Conservation (phyloP, 2,329 filamentous ascomycete genomes). For the Eutypella sp. region DNA sequence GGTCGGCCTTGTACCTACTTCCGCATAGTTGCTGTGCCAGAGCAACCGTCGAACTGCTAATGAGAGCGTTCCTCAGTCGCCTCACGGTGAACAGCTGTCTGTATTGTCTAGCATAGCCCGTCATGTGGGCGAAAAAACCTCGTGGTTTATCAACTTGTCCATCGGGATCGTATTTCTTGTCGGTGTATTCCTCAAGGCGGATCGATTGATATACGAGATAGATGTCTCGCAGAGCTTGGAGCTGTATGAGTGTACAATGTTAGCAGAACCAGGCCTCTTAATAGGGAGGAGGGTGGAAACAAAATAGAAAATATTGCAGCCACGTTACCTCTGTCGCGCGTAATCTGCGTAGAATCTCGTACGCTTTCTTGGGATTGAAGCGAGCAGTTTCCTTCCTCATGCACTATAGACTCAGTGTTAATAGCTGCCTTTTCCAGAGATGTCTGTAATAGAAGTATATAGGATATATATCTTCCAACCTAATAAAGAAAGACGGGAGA, state of each 20-base stretch:
- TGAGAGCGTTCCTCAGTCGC: conserved; percentile 25
- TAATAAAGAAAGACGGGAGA: no score
- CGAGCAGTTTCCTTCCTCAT: conserved; percentile 30
- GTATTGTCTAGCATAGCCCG: conserved; percentile 15
- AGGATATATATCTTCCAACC: no score
- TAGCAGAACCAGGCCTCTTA: no score
- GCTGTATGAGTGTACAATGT: conserved; percentile 13
- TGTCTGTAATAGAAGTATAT: no score
- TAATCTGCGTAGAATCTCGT: conserved; percentile 27
- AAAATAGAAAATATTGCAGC: background rate
- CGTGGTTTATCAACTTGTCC: conserved; percentile 4
- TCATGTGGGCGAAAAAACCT: conserved; percentile 11
- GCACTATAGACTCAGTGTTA: conserved; percentile 12
- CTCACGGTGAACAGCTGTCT: conserved; percentile 19
- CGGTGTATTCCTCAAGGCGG: conserved; percentile 15
- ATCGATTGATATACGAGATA: conserved; percentile 34
- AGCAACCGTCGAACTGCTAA: conserved; percentile 27
- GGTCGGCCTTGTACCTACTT: conserved; percentile 19
- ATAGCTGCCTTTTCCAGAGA: no score
- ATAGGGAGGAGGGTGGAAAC: background rate
- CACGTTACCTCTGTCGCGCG: conserved; percentile 30
- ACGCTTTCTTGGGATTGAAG: conserved; percentile 30
- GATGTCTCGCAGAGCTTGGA: conserved; percentile 37
- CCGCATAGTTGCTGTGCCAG: conserved; percentile 30
- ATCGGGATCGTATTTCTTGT: conserved; percentile 6